Percentiles rank a stretch among this genome's conserved stretches.
These are phyloP conservation scores for Colletotrichum higginsianum DNA, from an alignment of 2,329 filamentous ascomycete species.

Conservation along the genomic window DNA sequence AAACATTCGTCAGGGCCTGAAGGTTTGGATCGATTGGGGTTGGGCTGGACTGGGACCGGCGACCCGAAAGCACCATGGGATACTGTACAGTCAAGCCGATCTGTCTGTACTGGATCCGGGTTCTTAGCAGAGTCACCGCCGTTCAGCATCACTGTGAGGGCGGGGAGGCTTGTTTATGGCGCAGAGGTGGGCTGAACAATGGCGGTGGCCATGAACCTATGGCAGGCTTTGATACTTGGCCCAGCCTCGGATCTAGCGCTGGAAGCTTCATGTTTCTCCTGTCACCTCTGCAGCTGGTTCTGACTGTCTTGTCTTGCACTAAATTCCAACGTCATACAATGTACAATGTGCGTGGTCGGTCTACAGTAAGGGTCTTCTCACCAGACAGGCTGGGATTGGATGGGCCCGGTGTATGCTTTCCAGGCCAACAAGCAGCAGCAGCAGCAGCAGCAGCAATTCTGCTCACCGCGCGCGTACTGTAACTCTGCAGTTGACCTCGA, in stretches of 20 bases:
- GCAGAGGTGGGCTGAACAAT: conserved; percentile 27
- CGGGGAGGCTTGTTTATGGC: conserved; percentile 20
- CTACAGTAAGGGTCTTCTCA: neutral
- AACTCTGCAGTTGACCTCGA: neutral
- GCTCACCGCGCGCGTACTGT: neutral
- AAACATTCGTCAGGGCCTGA: conserved; percentile 41
- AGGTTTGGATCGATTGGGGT: conserved; percentile 32
- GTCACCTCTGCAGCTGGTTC: conserved; percentile 23
- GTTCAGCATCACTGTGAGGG: conserved; percentile 12
- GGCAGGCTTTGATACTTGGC: conserved; percentile 9
- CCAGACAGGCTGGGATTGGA: conserved; percentile 14
- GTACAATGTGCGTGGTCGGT: neutral
- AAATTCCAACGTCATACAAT: conserved; percentile 8
- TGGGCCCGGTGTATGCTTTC: neutral
- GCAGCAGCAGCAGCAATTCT: neutral
- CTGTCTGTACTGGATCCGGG: conserved; percentile 1
- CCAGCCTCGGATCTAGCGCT: conserved; percentile 28
- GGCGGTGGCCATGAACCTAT: conserved; percentile 29
- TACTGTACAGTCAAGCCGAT: neutral
- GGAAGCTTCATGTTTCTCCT: conserved; percentile 16
- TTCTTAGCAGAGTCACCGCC: conserved; percentile 19
- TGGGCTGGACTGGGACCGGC: conserved; percentile 18
- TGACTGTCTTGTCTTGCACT: conserved; percentile 17
- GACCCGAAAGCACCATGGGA: conserved; percentile 15
- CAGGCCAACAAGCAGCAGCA: conserved; percentile 1